These are phyloP conservation scores for Starmerella floricola DNA, from an alignment of 805 yeast genomes.

Conservation along the genomic window DNA sequence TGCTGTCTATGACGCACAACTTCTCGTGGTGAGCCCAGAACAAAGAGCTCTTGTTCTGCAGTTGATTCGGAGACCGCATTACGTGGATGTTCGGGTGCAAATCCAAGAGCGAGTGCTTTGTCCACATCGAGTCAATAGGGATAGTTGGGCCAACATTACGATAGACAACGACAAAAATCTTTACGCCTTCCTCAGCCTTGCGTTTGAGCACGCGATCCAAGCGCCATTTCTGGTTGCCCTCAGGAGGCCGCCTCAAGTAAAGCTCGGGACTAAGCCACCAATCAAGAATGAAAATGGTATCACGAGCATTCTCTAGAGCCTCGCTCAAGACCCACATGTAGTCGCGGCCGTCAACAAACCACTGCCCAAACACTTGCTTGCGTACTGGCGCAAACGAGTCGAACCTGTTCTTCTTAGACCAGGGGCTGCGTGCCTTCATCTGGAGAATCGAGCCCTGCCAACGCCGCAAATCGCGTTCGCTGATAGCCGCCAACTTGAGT, in stretches of 20 bases:
- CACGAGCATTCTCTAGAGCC: constrained; percentile 86
- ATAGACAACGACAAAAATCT: constrained; percentile 80
- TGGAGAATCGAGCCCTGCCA: constrained; percentile 64
- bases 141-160: constrained; percentile 90
- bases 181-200: constrained; percentile 90
- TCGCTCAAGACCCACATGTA: constrained; percentile 92
- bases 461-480: constrained; percentile 66
- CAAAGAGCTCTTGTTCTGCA: constrained; percentile 69
- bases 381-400: constrained; percentile 88
- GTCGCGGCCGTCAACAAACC: constrained; percentile 95
- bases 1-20: constrained; percentile 71
- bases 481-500: constrained; percentile 43
- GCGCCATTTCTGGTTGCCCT: constrained; percentile 90
- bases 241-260: constrained; percentile 84
- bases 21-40: constrained; percentile 99
- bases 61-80: constrained; percentile 88
- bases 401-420: constrained; percentile 70
- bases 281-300: constrained; percentile 86
- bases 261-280: constrained; percentile 98
- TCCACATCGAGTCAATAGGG: constrained; percentile 85
- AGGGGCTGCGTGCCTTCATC: constrained; percentile 55
- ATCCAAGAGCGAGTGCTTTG: constrained; percentile 82
- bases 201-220: constrained; percentile 76
- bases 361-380: constrained; percentile 74
- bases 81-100: constrained; percentile 79